Conservation (phyloP, 176 grass and related monocot genomes). For the Eleusine coracana region DNA sequence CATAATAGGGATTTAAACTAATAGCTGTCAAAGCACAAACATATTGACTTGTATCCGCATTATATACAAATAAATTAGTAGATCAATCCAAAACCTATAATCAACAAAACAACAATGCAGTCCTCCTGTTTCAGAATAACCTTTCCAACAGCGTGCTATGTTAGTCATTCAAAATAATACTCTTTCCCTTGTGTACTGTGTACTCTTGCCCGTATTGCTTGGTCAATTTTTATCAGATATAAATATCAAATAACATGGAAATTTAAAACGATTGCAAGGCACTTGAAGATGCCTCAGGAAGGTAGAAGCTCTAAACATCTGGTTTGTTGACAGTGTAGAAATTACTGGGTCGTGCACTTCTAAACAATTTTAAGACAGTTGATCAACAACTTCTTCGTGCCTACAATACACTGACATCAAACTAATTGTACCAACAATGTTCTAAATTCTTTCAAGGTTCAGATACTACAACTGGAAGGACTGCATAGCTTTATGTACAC, state of each 20-base stretch:
- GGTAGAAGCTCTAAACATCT: background rate
- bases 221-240: slow-evolving; percentile 6
- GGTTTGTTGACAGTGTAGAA: background rate
- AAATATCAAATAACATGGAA: slow-evolving; percentile 14
- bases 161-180: slow-evolving; percentile 33
- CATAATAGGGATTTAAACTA: background rate
- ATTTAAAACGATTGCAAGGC: slow-evolving; percentile 11
- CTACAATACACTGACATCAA: background rate
- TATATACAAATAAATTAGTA: background rate
- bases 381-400: background rate
- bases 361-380: background rate
- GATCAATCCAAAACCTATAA: background rate
- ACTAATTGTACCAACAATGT: background rate
- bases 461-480: background rate
- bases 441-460: background rate
- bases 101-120: background rate
- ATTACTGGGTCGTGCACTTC: background rate
- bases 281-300: background rate
- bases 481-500: background rate
- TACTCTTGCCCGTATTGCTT: background rate
- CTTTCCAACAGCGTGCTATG: background rate
- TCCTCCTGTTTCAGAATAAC: background rate
- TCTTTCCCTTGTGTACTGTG: background rate
- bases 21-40: background rate
- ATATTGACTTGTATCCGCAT: background rate